phyloP scores from a whole-genome alignment of 495 filamentous ascomycete species.

The Trichoderma erinaceum region DNA sequence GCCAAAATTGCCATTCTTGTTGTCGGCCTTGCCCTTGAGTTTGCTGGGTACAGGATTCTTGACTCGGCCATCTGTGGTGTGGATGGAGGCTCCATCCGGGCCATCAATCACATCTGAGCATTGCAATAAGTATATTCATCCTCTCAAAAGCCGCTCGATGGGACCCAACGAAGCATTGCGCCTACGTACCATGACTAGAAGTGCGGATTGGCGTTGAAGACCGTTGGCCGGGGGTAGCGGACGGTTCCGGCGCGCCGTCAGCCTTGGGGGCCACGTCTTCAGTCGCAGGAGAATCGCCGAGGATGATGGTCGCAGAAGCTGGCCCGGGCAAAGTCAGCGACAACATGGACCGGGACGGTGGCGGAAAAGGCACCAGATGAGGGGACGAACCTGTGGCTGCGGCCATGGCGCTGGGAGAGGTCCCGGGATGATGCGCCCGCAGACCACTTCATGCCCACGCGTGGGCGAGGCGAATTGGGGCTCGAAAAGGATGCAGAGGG shows the following conservation, averaged over 20 bases:
- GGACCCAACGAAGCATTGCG: background rate
- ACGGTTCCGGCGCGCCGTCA: background rate
- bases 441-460: slow-evolving; percentile 12
- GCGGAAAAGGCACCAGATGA: background rate
- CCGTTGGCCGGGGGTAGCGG: background rate
- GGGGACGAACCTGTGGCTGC: slow-evolving; percentile 3
- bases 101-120: slow-evolving; percentile 23
- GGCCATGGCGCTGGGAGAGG: slow-evolving; percentile 9
- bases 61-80: slow-evolving; percentile 43
- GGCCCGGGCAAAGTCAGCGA: background rate
- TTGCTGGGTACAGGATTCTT: slow-evolving; percentile 52
- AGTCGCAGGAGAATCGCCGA: background rate
- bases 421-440: slow-evolving; percentile 2
- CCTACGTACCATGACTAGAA: slow-evolving; percentile 9
- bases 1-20: slow-evolving; percentile 51
- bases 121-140: slow-evolving; percentile 1
- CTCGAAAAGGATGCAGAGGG: background rate
- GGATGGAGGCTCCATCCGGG: slow-evolving; percentile 17
- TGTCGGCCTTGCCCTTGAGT: slow-evolving; percentile 51
- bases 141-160: background rate
- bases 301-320: slow-evolving; percentile 4
- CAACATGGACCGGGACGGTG: background rate
- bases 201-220: background rate
- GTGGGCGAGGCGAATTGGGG: slow-evolving; percentile 1
- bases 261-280: background rate